Conservation (phyloP, 78 protist species). For the Dictyostelium purpureum region DNA sequence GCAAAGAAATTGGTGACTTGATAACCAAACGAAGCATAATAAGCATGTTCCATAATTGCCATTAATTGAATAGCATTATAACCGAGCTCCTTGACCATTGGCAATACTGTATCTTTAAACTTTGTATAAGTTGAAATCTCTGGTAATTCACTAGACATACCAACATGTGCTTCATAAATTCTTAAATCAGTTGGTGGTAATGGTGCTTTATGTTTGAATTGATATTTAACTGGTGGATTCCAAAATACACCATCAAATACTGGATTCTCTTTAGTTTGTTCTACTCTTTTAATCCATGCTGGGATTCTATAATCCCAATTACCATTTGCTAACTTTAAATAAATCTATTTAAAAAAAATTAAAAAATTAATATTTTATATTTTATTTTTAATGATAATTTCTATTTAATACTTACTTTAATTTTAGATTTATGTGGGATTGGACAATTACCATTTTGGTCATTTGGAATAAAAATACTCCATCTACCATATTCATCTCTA, state of each 20-base stretch:
- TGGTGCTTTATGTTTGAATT: slow-evolving; percentile 79
- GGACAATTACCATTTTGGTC: slow-evolving; percentile 72
- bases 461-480: slow-evolving; percentile 78
- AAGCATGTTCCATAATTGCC: slow-evolving; percentile 98
- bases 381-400: background rate
- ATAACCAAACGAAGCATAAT: slow-evolving; percentile 97
- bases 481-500: slow-evolving; percentile 84
- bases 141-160: slow-evolving; percentile 90
- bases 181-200: slow-evolving; percentile 50
- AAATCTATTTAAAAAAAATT: slow-evolving; percentile 3
- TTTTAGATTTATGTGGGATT: slow-evolving; percentile 86
- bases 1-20: slow-evolving; percentile 93
- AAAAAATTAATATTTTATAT: background rate
- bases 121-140: slow-evolving; percentile 81
- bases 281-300: slow-evolving; percentile 87
- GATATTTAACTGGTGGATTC: slow-evolving; percentile 78
- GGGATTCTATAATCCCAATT: slow-evolving; percentile 88
- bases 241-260: slow-evolving; percentile 85
- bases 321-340: slow-evolving; percentile 71
- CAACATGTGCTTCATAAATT: slow-evolving; percentile 96
- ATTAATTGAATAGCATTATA: slow-evolving; percentile 95
- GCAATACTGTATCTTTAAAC: slow-evolving; percentile 22
- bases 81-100: slow-evolving; percentile 78
- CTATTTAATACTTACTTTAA: slow-evolving; percentile 16
- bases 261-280: slow-evolving; percentile 76